These are phyloP conservation scores for Penicillium maclennaniae DNA, from an alignment of 495 filamentous ascomycete species.

Conservation along the genomic window DNA sequence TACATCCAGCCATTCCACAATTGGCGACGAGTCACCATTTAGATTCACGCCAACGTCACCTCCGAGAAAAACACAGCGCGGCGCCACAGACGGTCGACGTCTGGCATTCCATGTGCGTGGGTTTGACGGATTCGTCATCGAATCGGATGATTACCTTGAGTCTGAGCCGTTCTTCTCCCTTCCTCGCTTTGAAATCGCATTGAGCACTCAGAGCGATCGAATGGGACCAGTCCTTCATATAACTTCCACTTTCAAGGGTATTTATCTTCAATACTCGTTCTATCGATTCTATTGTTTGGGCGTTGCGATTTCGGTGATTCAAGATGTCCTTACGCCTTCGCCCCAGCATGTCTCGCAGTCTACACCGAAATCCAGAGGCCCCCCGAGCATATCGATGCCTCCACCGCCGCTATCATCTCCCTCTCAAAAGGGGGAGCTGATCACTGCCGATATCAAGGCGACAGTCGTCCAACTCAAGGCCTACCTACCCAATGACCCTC, in stretches of 20 bases:
- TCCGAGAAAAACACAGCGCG: constrained; percentile 52
- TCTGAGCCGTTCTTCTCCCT: constrained; percentile 81
- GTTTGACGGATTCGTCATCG: constrained; percentile 84
- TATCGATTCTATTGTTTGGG: constrained; percentile 91
- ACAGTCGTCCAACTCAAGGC: constrained; percentile 84
- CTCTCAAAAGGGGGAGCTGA: constrained; percentile 55
- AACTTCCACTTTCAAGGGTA: constrained; percentile 70
- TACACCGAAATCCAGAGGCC: constrained; percentile 8
- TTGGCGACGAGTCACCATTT: constrained; percentile 47
- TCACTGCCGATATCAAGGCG: constrained; percentile 75
- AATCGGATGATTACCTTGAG: constrained; percentile 79
- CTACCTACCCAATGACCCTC: constrained; percentile 78
- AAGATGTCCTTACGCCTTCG: constrained; percentile 63
- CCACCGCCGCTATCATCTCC: constrained; percentile 28
- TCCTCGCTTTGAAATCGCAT: constrained; percentile 79
- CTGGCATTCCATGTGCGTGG: constrained; percentile 75
- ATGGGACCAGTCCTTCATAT: constrained; percentile 85
- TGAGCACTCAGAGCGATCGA: constrained; percentile 78
- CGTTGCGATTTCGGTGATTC: constrained; percentile 72
- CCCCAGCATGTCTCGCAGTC: constrained; percentile 13
- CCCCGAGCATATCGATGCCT: constrained; percentile 16
- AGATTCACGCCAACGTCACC: constrained; percentile 58
- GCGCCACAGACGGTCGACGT: constrained; percentile 76
- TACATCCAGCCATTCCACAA: constrained; percentile 55
- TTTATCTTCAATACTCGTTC: constrained; percentile 85